Evolutionary conservation across 176 grass and related monocot species (phyloP).

Genomic region (Oryza nivara): DNA sequence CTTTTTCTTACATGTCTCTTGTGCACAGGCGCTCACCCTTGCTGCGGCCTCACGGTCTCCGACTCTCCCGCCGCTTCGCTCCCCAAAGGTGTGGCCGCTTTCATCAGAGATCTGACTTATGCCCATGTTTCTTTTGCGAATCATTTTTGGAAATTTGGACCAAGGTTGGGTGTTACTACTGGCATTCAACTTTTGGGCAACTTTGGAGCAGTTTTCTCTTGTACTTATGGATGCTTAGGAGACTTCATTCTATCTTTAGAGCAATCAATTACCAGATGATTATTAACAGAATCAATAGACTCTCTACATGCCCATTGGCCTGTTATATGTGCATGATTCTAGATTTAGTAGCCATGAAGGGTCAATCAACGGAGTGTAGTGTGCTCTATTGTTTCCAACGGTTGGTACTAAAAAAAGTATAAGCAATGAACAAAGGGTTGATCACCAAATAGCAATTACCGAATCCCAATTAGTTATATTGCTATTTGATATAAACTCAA

Average conservation of each 20-base stretch:
- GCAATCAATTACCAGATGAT: not conserved
- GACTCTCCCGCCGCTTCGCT: slow-evolving; percentile 28
- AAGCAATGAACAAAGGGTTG: not conserved
- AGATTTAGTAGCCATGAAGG: not conserved
- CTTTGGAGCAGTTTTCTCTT: too few relatives aligned
- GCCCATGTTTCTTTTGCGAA: too few relatives aligned
- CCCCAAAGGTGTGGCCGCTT: slow-evolving; percentile 31
- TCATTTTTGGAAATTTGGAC: not conserved
- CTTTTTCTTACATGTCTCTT: not conserved
- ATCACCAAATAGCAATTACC: not conserved
- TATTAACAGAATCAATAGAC: not conserved
- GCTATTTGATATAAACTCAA: not conserved
- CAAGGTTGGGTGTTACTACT: not conserved
- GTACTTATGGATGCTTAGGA: not conserved
- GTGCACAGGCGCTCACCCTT: slow-evolving; percentile 35
- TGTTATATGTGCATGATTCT: not conserved
- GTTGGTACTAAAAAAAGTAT: not conserved
- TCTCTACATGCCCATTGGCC: not conserved
- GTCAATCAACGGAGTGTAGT: too few relatives aligned
- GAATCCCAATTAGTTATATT: not conserved
- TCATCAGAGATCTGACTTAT: not conserved
- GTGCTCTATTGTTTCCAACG: not conserved
- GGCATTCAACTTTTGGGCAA: too few relatives aligned
- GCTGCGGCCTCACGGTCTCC: slow-evolving; percentile 46
- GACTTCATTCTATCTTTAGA: not conserved